phyloP scores from a whole-genome alignment of 2,329 filamentous ascomycete species.

The Ilyonectria mors-panacis region DNA sequence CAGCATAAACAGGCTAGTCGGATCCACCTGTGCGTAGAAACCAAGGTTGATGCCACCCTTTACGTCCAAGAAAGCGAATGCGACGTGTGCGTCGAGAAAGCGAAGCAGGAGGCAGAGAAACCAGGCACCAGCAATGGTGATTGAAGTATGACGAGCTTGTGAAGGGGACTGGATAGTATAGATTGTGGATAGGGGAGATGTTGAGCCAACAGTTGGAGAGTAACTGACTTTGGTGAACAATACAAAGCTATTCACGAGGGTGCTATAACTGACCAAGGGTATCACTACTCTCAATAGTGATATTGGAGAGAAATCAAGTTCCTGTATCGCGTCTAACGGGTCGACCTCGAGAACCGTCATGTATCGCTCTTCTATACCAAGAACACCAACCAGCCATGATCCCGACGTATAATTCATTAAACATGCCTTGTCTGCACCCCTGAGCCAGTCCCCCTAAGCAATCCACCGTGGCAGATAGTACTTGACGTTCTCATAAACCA shows the following conservation, averaged over 20 bases:
- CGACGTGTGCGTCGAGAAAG: conserved; percentile 30
- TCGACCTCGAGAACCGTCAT: neutral
- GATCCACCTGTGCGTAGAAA: neutral
- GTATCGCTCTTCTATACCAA: neutral
- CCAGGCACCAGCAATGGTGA: neutral
- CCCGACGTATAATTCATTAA: neutral
- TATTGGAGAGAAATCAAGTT: neutral
- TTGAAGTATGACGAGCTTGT: too few relatives aligned
- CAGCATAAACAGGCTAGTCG: neutral
- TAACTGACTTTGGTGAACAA: too few relatives aligned
- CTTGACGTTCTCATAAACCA: conserved; percentile 96
- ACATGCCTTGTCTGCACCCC: conserved; percentile 13
- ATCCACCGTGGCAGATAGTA: conserved; percentile 72
- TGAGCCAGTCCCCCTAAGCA: conserved; percentile 18
- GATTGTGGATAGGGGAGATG: too few relatives aligned
- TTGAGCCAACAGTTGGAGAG: too few relatives aligned
- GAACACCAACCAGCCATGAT: conserved; percentile 5
- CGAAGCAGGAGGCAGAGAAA: conserved; percentile 20
- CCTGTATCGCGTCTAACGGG: neutral
- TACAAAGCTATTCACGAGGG: too few relatives aligned
- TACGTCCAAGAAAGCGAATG: conserved; percentile 36
- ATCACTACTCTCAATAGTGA: neutral
- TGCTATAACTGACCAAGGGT: too few relatives aligned
- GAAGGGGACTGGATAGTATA: too few relatives aligned
- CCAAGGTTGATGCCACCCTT: conserved; percentile 1